Base-by-base conservation (phyloP, 768 basidiomycete species). In the Leccinum subgranulosum region DNA sequence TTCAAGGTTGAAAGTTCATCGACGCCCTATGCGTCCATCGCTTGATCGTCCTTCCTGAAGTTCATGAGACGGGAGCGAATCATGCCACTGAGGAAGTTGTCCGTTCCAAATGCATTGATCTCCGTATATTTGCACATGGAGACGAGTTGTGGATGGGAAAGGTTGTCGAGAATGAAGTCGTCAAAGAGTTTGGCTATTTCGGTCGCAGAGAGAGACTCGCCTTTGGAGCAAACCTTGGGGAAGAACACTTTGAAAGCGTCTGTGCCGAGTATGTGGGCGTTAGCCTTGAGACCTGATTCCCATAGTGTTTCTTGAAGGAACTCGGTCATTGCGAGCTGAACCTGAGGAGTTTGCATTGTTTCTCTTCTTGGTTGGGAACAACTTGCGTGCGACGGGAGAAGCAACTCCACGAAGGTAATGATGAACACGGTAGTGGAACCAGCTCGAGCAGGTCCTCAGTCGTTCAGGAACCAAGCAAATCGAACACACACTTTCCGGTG, bases 221-320 rank as follows among this genome's bases (percentile, higher is more conserved):
- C 97, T 0, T 95, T 98, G 4, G 92, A 91, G 53, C 97, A 90
- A 53, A 92, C 94, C 77, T 98, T 98, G 69, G 93, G 85, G 87
- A 99, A 99, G 78, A 99, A 99, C 73, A 96, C 94, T 71, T 98
- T 98, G 84, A 99, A 99, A 41, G 94, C 92, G 54, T 97, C 95
- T 43, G 84, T 89, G 60, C 93, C 90, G 57, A 98, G 85, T 57
- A 99, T 97, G 69, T 96, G 94, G 19, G 88, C 86, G 59, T 92
- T 92, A 8, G 92, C 92, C 71, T 92, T 94, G 58, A 98, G 79
- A 39, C 93, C 94, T 2, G 90, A 93, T 76, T 98, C 97, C 39
- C 92, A 85, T 46, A 99, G 82, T 0, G 97, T 98, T 73, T 99
- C 97, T 66, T 98, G 96, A 25, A 99, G 80, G 80, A 98, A 99